Evolutionary conservation across 768 basidiomycete species (phyloP).

Genomic region (Termitomyces bulborhizus): DNA sequence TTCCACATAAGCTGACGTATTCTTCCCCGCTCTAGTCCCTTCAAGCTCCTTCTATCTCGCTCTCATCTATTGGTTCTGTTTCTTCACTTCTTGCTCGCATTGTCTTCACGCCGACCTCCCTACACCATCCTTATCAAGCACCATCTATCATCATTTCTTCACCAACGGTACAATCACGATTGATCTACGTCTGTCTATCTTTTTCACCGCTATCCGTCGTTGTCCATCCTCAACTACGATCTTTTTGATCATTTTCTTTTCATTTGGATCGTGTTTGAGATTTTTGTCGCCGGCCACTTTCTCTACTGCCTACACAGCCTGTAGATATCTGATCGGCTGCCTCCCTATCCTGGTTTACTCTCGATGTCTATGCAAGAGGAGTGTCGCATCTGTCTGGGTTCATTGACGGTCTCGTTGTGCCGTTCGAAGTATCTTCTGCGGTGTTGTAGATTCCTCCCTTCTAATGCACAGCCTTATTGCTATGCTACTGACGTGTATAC

Average conservation of each 20-base stretch:
- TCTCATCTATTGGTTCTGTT: not conserved
- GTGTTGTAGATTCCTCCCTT: not conserved
- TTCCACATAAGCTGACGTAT: not conserved
- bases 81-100: not conserved
- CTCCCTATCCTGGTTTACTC: not conserved
- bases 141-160: not conserved
- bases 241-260: not conserved
- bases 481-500: not conserved
- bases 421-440: not conserved
- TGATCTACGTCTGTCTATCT: not conserved
- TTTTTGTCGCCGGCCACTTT: not conserved
- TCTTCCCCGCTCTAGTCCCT: not conserved
- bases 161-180: conserved; percentile 1
- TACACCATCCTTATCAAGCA: conserved; percentile 1
- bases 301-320: not conserved
- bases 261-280: not conserved
- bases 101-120: not conserved
- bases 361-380: not conserved
- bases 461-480: not conserved
- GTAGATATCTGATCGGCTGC: not conserved
- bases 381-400: not conserved
- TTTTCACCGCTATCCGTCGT: not conserved
- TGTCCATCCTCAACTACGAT: not conserved
- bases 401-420: not conserved
- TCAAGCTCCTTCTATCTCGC: not conserved